These are phyloP conservation scores for Rhamnella rubrinervis DNA, from an alignment of 331 rosid genomes.

Conservation along the genomic window DNA sequence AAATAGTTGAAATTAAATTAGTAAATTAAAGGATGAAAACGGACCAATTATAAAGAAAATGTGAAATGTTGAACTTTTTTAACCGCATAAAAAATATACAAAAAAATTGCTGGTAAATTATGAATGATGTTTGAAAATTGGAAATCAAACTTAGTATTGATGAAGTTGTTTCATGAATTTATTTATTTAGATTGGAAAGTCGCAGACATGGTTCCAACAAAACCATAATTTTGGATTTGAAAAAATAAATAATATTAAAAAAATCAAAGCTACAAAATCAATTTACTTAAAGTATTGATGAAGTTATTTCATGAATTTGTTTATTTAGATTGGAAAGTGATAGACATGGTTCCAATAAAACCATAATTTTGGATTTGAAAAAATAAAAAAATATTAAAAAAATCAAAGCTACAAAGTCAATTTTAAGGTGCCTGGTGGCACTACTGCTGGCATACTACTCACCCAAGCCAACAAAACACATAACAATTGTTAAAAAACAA, in stretches of 20 bases:
- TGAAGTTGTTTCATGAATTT: neutral
- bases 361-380: neutral
- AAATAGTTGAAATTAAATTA: too few relatives aligned
- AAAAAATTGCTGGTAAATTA: too few relatives aligned
- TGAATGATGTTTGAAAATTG: too few relatives aligned
- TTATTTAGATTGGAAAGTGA: neutral
- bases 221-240: neutral
- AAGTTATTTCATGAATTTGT: neutral
- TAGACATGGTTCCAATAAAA: neutral
- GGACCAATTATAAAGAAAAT: too few relatives aligned
- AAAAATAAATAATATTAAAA: neutral
- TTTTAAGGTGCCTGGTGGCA: constrained; percentile 4
- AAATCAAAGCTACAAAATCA: neutral
- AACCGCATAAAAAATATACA: too few relatives aligned
- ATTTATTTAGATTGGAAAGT: neutral
- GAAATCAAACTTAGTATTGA: too few relatives aligned
- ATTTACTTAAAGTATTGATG: too few relatives aligned
- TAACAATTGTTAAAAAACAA: neutral
- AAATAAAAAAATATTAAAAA: neutral
- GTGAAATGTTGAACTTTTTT: too few relatives aligned
- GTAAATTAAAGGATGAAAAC: too few relatives aligned
- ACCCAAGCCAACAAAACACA: neutral
- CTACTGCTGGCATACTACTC: neutral
- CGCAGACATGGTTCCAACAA: neutral
- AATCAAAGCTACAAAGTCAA: constrained; percentile 11